Evolutionary conservation across 2,329 filamentous ascomycete genomes (phyloP).

Genomic region (Coniochaeta sp.): DNA sequence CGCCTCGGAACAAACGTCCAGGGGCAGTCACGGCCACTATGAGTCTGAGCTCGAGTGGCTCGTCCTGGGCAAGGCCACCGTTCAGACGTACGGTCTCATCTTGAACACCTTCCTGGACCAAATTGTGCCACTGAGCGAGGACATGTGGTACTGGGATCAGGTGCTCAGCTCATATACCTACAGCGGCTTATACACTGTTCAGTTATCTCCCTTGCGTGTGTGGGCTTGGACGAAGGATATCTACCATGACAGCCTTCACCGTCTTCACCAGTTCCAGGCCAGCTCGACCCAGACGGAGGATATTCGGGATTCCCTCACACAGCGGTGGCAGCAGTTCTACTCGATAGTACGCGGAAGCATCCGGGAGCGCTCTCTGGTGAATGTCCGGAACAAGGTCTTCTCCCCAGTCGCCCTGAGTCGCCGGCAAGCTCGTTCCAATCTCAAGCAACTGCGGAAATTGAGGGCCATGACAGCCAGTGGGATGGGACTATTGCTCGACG

Average conservation of each 20-base stretch:
- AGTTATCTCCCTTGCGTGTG: conserved; percentile 72
- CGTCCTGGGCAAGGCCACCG: conserved; percentile 80
- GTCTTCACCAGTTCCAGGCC: conserved; percentile 24
- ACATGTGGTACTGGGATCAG: conserved; percentile 95
- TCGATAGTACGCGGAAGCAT: conserved; percentile 70
- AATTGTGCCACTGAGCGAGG: conserved; percentile 75
- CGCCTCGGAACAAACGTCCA: not conserved
- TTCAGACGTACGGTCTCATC: conserved; percentile 81
- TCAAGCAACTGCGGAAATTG: conserved; percentile 62
- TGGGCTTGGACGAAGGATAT: conserved; percentile 67
- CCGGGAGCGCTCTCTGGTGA: conserved; percentile 61
- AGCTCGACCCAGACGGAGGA: conserved; percentile 3
- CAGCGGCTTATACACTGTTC: conserved; percentile 76
- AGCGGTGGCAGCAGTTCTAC: conserved; percentile 68
- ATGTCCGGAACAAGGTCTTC: conserved; percentile 65
- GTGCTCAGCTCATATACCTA: conserved; percentile 71
- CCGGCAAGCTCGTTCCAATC: conserved; percentile 69
- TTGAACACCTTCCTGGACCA: conserved; percentile 73
- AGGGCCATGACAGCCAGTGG: conserved; percentile 78
- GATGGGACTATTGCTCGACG: conserved; percentile 79
- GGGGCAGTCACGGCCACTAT: conserved; percentile 33
- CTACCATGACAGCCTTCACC: conserved; percentile 51
- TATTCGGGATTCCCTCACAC: conserved; percentile 28
- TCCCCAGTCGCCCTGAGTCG: conserved; percentile 72
- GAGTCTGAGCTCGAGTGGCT: conserved; percentile 85